These are phyloP conservation scores for Comarum palustre DNA, from an alignment of 306 rosid genomes.

Conservation along the genomic window DNA sequence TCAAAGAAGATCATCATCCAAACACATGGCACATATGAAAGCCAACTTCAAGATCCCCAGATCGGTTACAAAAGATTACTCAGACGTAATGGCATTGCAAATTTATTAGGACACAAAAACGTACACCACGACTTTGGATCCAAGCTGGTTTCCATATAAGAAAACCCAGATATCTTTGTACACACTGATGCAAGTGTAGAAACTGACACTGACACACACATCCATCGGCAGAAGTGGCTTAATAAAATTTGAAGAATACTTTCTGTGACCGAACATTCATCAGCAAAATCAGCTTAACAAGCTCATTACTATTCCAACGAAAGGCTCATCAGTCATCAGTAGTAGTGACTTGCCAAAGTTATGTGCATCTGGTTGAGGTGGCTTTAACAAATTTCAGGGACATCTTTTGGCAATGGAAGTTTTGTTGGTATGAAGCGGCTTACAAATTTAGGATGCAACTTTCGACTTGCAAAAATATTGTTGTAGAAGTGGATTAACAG, in stretches of 20 bases:
- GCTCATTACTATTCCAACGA: neutral
- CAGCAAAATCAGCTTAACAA: neutral
- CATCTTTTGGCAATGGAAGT: neutral
- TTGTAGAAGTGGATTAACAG: neutral
- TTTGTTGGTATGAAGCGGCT: neutral
- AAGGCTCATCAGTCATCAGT: neutral
- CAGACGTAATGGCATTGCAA: neutral
- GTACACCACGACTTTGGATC: neutral
- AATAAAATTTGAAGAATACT: neutral
- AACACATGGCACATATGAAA: slow-evolving; percentile 41
- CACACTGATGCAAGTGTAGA: neutral
- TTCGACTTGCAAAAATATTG: neutral
- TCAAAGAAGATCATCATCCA: slow-evolving; percentile 30
- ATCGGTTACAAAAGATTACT: neutral
- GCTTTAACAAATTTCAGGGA: neutral
- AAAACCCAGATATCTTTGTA: neutral
- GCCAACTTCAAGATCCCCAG: slow-evolving; percentile 12
- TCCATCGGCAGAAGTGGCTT: neutral
- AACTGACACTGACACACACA: neutral
- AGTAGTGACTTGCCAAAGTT: neutral
- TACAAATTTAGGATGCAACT: neutral
- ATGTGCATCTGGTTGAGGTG: neutral
- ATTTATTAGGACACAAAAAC: neutral
- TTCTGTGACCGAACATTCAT: neutral
- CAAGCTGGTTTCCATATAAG: neutral